Conservation (phyloP, 352 stramenopile species). For the Phytophthora pini region DNA sequence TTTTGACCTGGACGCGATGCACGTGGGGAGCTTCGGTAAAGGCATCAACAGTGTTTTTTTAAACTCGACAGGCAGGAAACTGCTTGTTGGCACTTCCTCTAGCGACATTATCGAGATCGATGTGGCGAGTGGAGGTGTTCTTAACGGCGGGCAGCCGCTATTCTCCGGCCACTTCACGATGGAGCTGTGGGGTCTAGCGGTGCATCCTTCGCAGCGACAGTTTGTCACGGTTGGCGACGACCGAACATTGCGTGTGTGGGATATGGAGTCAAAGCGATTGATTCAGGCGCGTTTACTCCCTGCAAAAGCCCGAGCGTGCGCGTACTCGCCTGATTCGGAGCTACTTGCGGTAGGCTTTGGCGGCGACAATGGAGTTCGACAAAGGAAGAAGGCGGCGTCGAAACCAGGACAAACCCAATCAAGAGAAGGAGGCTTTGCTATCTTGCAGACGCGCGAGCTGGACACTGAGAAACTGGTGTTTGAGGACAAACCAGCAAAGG, state of each 20-base stretch:
- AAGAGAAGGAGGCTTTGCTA: constrained; percentile 56
- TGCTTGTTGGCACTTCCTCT: constrained; percentile 86
- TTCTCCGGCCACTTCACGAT: constrained; percentile 71
- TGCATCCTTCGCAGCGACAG: constrained; percentile 67
- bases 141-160: constrained; percentile 48
- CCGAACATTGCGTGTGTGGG: constrained; percentile 82
- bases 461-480: constrained; percentile 43
- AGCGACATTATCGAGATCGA: constrained; percentile 90
- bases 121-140: constrained; percentile 41
- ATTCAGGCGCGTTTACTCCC: constrained; percentile 45
- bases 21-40: constrained; percentile 43
- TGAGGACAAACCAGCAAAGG: constrained; percentile 69
- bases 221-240: constrained; percentile 87
- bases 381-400: constrained; percentile 22
- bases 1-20: constrained; percentile 57
- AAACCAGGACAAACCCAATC: constrained; percentile 35
- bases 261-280: constrained; percentile 65
- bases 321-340: constrained; percentile 88
- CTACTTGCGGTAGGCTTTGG: constrained; percentile 86
- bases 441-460: constrained; percentile 38
- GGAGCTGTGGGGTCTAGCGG: constrained; percentile 85
- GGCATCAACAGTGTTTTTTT: constrained; percentile 56
- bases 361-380: constrained; percentile 61
- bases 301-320: constrained; percentile 72
- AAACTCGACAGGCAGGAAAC: constrained; percentile 47